Percentiles rank a stretch among this genome's conserved stretches.
These are phyloP conservation scores for Coix lacrymajobi DNA, from an alignment of 176 grass and related monocot genomes.

Conservation along the genomic window DNA sequence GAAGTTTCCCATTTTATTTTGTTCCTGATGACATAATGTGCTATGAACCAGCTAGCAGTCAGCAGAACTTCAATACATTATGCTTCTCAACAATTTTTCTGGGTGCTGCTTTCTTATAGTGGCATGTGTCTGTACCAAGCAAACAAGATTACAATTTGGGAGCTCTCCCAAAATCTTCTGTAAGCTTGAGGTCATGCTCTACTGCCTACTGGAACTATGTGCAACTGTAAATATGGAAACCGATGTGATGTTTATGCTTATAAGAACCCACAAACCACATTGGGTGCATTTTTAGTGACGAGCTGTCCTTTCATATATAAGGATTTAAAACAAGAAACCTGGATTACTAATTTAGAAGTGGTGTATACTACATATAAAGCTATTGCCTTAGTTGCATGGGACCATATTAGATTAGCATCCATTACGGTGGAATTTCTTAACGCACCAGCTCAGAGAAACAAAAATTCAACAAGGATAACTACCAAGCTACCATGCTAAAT, in stretches of 20 bases:
- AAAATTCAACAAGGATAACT: neutral
- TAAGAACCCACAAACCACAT: neutral
- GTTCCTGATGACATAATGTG: neutral
- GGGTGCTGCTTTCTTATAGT: neutral
- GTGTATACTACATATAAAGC: neutral
- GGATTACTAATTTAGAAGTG: neutral
- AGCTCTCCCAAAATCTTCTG: neutral
- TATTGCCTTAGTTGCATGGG: neutral
- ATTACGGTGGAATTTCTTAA: neutral
- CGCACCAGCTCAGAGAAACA: neutral
- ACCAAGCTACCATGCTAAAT: slow-evolving; percentile 13
- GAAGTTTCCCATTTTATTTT: neutral
- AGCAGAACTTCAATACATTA: neutral
- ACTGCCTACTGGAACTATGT: slow-evolving; percentile 8
- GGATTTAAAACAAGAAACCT: neutral
- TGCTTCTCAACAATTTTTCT: neutral
- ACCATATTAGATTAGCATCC: neutral
- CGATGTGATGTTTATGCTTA: neutral
- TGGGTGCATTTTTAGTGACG: neutral
- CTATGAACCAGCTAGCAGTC: neutral
- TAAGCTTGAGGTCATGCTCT: neutral
- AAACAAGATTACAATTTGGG: neutral
- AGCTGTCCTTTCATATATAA: neutral
- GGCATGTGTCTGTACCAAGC: neutral
- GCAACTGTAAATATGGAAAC: neutral